phyloP scores from a whole-genome alignment of 441 rosid genomes.

The Syzygium malaccense region DNA sequence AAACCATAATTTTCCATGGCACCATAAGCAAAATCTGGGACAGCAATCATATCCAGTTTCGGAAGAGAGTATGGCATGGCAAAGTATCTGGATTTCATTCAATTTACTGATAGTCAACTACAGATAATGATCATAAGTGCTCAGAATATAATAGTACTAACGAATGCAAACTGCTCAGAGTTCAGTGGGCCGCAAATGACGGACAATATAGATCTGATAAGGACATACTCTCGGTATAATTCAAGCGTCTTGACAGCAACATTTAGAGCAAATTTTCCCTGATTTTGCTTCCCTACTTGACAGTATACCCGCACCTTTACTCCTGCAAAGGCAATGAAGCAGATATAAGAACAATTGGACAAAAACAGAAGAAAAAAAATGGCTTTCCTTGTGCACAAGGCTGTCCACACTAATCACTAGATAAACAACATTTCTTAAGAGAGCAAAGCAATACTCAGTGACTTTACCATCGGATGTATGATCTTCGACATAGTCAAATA shows the following conservation, averaged over 20 bases:
- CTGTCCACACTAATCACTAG: background rate
- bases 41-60: slow-evolving; percentile 91
- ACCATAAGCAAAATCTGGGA: slow-evolving; percentile 93
- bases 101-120: background rate
- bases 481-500: slow-evolving; percentile 87
- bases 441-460: background rate
- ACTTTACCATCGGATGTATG: slow-evolving; percentile 76
- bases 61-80: slow-evolving; percentile 83
- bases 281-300: slow-evolving; percentile 84
- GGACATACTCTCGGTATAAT: slow-evolving; percentile 74
- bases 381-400: background rate
- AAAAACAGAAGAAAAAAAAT: background rate
- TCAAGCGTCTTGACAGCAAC: slow-evolving; percentile 88
- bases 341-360: background rate
- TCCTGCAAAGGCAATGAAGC: slow-evolving; percentile 29
- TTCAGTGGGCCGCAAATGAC: background rate
- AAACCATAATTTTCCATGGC: slow-evolving; percentile 99
- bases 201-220: background rate
- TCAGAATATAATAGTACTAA: background rate
- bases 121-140: background rate
- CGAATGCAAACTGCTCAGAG: background rate
- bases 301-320: slow-evolving; percentile 83
- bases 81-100: slow-evolving; percentile 54
- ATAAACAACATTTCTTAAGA: background rate
- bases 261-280: slow-evolving; percentile 80